Base-by-base conservation (phyloP, 495 filamentous ascomycete genomes). In the Penicillium cosmopolitanum region DNA sequence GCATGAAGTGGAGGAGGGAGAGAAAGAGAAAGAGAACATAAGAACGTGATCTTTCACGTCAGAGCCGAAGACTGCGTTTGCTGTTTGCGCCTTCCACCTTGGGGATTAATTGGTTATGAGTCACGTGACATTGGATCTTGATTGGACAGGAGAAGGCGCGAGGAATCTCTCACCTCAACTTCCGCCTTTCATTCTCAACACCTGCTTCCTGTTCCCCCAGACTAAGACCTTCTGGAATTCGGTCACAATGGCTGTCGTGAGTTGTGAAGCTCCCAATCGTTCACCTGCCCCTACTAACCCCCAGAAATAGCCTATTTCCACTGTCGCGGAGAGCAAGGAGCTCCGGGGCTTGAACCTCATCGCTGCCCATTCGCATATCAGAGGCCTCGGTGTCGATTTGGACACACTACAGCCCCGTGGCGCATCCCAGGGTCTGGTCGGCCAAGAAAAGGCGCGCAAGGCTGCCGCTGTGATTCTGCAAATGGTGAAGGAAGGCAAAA, bases 401-500 rank as follows among this genome's bases (percentile, higher is more conserved):
- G 96, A 97, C 66, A 92, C 93, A 8, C 81, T 98, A 57, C 92
- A 96, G 66, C 94, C 93, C 33, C 85, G 93, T 55, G 69, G 83
- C 34, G 83, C 87, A n/a, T 96, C 93, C 0, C 94, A 97, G 73
- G 95, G 95, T n/a, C 85, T 99, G 28, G 95, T 99, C 5, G 95
- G 95, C 40, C 95, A 99, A 76, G 87, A 96, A 67, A 94, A 94
- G 74, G 96, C 95, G 42, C 88, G 95, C 48, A 98, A 97, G 76
- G 95, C 95, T 0, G 95, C 95, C 3, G 94, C 93, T 1, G 87
- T 99, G 19, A 93, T 99, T 58, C 71, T 99, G 60, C 91, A 97
- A 74, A 98, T 99, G 93, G 96, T 96, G 58, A 96, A 95, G 76
- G 91, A 96, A 66, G 94, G 94, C 63, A 98, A 96, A 76, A 98